Evolutionary conservation across 768 basidiomycete genomes (phyloP).

Genomic region (Kwoniella sp.): DNA sequence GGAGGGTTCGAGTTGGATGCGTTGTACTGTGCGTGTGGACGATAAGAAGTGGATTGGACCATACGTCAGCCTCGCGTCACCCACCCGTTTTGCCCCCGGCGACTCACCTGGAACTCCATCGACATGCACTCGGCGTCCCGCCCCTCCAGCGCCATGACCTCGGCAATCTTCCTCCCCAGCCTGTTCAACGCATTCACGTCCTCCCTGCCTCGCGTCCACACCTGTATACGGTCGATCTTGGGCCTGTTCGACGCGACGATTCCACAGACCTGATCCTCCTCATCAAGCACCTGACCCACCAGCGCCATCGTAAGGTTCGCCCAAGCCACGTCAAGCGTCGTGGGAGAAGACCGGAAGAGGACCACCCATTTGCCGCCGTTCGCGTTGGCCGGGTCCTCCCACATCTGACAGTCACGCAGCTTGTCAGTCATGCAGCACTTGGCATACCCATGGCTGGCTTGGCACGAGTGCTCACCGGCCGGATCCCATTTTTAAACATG

Average conservation of each 20-base stretch:
- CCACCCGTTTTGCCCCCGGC: too few species aligned
- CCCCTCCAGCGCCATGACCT: constrained; percentile 68
- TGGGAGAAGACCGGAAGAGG: constrained; percentile 80
- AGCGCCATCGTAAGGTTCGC: constrained; percentile 84
- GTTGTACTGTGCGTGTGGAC: constrained; percentile 27
- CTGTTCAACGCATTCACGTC: constrained; percentile 78
- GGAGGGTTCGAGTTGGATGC: constrained; percentile 28
- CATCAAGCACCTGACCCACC: constrained; percentile 68
- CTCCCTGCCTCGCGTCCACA: constrained; percentile 83
- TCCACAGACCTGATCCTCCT: constrained; percentile 68
- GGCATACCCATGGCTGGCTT: too few species aligned
- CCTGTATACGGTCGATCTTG: constrained; percentile 83
- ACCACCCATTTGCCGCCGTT: constrained; percentile 93
- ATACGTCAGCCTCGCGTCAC: not conserved
- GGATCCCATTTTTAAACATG: constrained; percentile 65
- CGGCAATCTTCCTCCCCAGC: constrained; percentile 76
- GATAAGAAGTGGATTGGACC: too few species aligned
- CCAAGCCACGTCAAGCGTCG: constrained; percentile 76
- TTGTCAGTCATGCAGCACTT: too few species aligned
- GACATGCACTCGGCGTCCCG: constrained; percentile 73
- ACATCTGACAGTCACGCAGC: constrained; percentile 59
- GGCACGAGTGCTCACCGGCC: constrained; percentile 28
- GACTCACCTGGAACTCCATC: constrained; percentile 77
- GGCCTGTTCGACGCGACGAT: constrained; percentile 75
- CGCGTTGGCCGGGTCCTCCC: constrained; percentile 90